Evolutionary conservation across 305 asterid species (phyloP).

Genomic region (Fraxinus platypoda): DNA sequence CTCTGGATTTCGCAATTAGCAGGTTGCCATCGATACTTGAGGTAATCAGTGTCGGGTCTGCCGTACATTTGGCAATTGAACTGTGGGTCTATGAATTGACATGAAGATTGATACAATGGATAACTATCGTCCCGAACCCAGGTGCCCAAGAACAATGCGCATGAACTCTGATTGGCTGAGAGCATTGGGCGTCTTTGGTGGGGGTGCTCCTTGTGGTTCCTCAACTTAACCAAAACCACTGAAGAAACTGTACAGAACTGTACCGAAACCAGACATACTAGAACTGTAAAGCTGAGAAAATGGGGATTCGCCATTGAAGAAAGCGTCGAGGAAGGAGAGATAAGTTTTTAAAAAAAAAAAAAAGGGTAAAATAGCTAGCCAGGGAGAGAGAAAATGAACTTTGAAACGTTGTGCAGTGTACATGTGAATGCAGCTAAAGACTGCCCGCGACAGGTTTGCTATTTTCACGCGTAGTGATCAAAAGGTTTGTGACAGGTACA

Average conservation of each 20-base stretch:
- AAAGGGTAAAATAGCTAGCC: background rate
- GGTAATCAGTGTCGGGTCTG: conserved; percentile 83
- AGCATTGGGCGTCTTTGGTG: conserved; percentile 45
- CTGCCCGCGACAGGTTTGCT: background rate
- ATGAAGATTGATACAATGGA: conserved; percentile 63
- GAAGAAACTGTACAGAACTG: conserved; percentile 39
- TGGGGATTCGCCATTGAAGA: conserved; percentile 1
- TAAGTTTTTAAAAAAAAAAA: background rate
- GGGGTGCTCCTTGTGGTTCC: conserved; percentile 37
- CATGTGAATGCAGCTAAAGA: background rate
- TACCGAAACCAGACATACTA: conserved; percentile 19
- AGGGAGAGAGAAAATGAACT: background rate
- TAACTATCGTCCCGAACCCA: conserved; percentile 75
- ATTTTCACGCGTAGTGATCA: background rate
- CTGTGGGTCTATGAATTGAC: conserved; percentile 66
- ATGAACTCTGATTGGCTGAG: conserved; percentile 47
- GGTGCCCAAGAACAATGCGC: conserved; percentile 64
- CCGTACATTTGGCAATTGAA: conserved; percentile 86
- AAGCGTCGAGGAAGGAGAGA: background rate
- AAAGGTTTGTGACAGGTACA: background rate
- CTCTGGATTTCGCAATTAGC: conserved; percentile 68
- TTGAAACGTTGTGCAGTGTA: background rate
- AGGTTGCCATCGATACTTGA: conserved; percentile 85
- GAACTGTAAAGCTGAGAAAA: background rate
- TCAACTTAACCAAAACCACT: conserved; percentile 43